Base-by-base conservation (phyloP, 2,329 filamentous ascomycete species). In the Nannizziopsis barbatae region DNA sequence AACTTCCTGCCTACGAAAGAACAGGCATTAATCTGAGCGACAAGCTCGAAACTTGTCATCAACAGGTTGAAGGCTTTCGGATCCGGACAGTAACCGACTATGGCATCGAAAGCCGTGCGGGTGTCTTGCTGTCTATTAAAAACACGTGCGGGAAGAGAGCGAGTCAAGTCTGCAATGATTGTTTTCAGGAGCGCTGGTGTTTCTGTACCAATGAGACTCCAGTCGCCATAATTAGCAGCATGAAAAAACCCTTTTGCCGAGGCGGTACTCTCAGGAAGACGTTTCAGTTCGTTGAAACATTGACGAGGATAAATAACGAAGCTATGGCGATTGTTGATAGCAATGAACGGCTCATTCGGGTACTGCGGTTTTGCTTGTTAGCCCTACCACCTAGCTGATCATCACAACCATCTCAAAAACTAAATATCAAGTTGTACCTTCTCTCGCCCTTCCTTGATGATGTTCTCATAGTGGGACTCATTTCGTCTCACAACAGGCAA, bases 271-370 rank as follows among this genome's bases (percentile, higher is more conserved):
- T 14, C 17, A 1, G 49, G 47, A 2, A 55, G 10, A 3, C 41
- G 36, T 37, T 55, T 55, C 9, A 56, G 36, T 22, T 56, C 53
- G 17, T 55, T 49, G n/a, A 49, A 56, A 18, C 27, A 42, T 5
- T 45, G 37, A 2, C 45, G 43, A 5, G 55, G 53, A 22, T 48
- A 56, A 3, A 56, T 52, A 1, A 54, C 46, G 6, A 53, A 47
- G 35, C 55, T 53, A 32, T 48, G 50, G 0, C 55, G 53, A 2
- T 32, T 22, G 27, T 54, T 53, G 1, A 27, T 35, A 22, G 53
- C 52, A n/a, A 52, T 44, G 35, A 50, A 56, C 3, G 54, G 53
- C 9, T 39, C 35, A 22, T 53, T 27, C 1, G 54, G 22, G 22
- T 27, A 27, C 22, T 27, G 22, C 22, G 4, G 7, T 27, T 27